Base-by-base conservation (phyloP, 768 basidiomycete species). In the Cystobasidiopsis lactophilus region DNA sequence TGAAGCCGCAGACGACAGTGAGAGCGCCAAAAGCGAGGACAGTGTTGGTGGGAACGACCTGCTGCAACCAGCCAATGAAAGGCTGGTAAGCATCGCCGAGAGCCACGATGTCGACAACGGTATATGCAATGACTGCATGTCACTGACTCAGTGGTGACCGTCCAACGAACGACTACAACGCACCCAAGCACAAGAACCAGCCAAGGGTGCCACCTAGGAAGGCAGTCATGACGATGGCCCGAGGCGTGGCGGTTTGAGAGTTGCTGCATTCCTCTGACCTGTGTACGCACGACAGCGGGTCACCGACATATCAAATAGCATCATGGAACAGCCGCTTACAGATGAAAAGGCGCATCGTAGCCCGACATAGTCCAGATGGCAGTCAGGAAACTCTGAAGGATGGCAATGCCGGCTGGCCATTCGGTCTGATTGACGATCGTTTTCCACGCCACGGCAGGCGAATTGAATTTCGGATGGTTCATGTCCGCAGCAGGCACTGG, bases 361-460 rank as follows among this genome's bases (percentile, higher is more conserved):
- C 56, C 56, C n/a, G 47, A 50, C 56, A 57, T 50, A 14, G 52
- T 53, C 56, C 56, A 57, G 19, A 57, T 53, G 18, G 40, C 39
- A 5, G 46, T 44, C 29, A 57, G 40, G 52, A 57, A 57, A 29
- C 30, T 35, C 47, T 53, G 38, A 14, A 57, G 52, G n/a, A 57
- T 45, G 2, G 56, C 56, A 30, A 53, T 53, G 26, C 52, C 46
- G 24, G 41, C 29, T 2, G 52, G 47, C 48, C 4, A 54, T n/a
- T n/a, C n/a, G n/a, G 33, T 35, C 33, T 16, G 33, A n/a, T n/a
- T n/a, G n/a, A n/a, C n/a, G n/a, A n/a, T n/a, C n/a, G n/a, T n/a
- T n/a, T n/a, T 16, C 33, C 33, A 35, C 16, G 33, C 33, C 16
- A 7, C 33, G 33, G 7, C 9, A 35, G 7, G 7, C 16, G 33